phyloP scores from a whole-genome alignment of 2,329 filamentous ascomycete species.

The Fusarium chlamydosporum region DNA sequence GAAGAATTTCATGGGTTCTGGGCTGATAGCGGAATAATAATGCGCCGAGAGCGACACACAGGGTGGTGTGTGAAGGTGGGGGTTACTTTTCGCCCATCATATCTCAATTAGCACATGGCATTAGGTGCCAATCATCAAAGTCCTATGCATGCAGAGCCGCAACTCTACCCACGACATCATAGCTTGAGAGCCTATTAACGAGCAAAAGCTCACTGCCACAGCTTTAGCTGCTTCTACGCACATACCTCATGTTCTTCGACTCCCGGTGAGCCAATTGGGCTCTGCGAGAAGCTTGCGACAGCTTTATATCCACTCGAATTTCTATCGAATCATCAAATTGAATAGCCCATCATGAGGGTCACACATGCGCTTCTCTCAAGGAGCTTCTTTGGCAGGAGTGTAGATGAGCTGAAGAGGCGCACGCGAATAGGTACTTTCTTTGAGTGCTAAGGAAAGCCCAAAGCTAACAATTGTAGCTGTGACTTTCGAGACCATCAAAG shows the following conservation, averaged over 20 bases:
- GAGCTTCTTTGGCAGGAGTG: slow-evolving; percentile 70
- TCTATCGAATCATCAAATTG: slow-evolving; percentile 6
- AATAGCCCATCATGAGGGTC: slow-evolving; percentile 61
- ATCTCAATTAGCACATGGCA: slow-evolving; percentile 17
- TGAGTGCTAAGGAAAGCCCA: fast-evolving
- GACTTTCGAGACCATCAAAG: slow-evolving; percentile 77
- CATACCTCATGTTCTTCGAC: slow-evolving; percentile 43
- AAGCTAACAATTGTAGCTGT: slow-evolving; percentile 64
- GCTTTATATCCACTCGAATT: background rate
- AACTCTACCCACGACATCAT: slow-evolving; percentile 16
- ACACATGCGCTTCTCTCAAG: slow-evolving; percentile 62
- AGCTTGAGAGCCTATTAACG: slow-evolving; percentile 1
- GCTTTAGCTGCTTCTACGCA: background rate
- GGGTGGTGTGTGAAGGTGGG: slow-evolving; percentile 16
- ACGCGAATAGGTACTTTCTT: slow-evolving; percentile 65
- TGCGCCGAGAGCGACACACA: slow-evolving; percentile 25
- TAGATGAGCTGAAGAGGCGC: slow-evolving; percentile 72
- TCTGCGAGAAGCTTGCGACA: slow-evolving; percentile 33
- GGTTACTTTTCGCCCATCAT: background rate
- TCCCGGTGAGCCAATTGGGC: slow-evolving; percentile 52
- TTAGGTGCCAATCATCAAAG: slow-evolving; percentile 26
- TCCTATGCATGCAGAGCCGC: slow-evolving; percentile 9
- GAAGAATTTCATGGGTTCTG: slow-evolving; percentile 49
- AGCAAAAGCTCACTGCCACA: slow-evolving; percentile 7
- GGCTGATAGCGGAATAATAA: slow-evolving; percentile 45